Conservation (phyloP, 768 basidiomycete genomes). For the Obba rivulosa region DNA sequence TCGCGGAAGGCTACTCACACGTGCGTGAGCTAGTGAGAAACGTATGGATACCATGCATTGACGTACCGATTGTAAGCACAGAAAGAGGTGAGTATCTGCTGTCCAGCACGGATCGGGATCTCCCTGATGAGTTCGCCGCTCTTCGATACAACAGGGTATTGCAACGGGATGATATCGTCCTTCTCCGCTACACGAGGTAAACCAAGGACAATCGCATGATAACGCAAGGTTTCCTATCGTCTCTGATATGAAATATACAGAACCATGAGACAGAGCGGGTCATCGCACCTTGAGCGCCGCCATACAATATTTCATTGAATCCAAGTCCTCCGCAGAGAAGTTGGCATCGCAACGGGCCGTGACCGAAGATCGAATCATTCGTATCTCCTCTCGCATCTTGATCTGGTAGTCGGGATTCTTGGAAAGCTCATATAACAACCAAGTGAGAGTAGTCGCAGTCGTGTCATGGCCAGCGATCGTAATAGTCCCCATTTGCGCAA, state of each 20-base stretch:
- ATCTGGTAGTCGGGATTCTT: background rate
- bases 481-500: conserved; percentile 8
- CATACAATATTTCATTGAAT: background rate
- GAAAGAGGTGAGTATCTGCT: conserved; percentile 1
- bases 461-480: conserved; percentile 3
- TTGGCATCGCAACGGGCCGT: background rate
- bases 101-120: conserved; percentile 7
- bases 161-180: conserved; percentile 16
- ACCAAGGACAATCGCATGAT: conserved; percentile 13
- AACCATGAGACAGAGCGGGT: too few species aligned
- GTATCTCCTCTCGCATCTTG: conserved; percentile 8
- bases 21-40: too few species aligned
- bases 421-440: background rate
- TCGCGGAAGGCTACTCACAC: conserved; percentile 3
- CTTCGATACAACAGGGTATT: conserved; percentile 2
- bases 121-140: conserved; percentile 2
- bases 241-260: too few species aligned
- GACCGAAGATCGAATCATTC: background rate
- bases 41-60: too few species aligned
- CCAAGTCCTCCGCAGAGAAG: conserved; percentile 9
- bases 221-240: conserved; percentile 15
- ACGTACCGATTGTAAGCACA: conserved; percentile 8
- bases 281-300: conserved; percentile 9
- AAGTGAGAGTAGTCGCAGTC: conserved; percentile 1
- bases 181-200: conserved; percentile 12